phyloP scores from a whole-genome alignment of 1,284 basidiomycete genomes.

The Sporisorium graminicola region DNA sequence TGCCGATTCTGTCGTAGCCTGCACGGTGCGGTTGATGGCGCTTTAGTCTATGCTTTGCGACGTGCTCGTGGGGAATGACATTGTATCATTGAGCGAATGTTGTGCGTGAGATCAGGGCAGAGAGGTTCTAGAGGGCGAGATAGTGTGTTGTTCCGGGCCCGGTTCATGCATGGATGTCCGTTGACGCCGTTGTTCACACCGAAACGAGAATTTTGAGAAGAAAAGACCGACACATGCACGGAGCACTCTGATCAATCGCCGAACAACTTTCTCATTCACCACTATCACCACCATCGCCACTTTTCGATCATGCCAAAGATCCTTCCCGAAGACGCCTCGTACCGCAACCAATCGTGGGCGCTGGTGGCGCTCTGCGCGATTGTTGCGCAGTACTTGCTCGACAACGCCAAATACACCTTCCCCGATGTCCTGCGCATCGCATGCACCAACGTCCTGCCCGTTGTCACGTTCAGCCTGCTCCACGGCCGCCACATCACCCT shows the following conservation, averaged over 20 bases:
- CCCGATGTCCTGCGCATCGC: not conserved
- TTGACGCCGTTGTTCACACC: too few species aligned
- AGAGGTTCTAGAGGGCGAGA: not conserved
- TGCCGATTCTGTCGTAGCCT: slow-evolving; percentile 7
- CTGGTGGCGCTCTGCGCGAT: not conserved
- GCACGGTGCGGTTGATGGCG: not conserved
- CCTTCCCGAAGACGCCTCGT: not conserved
- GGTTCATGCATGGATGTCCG: too few species aligned
- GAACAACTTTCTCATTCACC: not conserved
- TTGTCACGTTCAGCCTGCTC: slow-evolving; percentile 13
- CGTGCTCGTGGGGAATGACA: not conserved
- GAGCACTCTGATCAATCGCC: not conserved
- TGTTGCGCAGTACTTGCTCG: not conserved
- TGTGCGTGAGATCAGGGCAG: not conserved
- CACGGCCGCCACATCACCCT: slow-evolving; percentile 16
- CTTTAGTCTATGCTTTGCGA: not conserved
- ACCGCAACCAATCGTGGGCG: not conserved
- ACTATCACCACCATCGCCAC: not conserved
- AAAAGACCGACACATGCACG: not conserved
- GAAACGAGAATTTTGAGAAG: not conserved
- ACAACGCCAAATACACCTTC: not conserved
- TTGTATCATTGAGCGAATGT: not conserved
- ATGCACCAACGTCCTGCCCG: not conserved
- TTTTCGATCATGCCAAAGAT: slow-evolving; percentile 6
- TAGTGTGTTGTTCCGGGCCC: not conserved